Evolutionary conservation across 345 rosid species (phyloP), one percentile per base, ranked within the genome.

Genomic region (Firmiana major): DNA sequence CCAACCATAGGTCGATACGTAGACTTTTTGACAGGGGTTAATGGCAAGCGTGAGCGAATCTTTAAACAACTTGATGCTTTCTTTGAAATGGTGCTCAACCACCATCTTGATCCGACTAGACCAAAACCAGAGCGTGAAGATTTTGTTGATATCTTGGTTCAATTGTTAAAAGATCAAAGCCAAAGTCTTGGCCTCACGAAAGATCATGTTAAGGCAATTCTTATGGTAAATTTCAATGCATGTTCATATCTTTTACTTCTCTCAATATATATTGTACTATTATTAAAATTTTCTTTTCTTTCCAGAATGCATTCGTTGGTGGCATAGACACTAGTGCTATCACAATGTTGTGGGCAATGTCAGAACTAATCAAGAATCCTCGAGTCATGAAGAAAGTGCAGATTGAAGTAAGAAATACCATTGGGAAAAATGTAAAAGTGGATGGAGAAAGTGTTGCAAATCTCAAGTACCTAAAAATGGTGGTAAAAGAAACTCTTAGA

Each of bases 181-280:
- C 28, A 43, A 68, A 68, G 54, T 10, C 48, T 45, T 11, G 11
- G 31, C 26, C 12, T 68, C 36, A 68, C 72, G 21, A 68, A n/a
- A 45, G 51, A 68, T 24, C 72, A 68, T 68, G 53, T 68, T 4
- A 68, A 68, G 31, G 72, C 72, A 43, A 45, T 68, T 40, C 55
- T 68, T 3, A 0, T 68, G 53, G 72, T 68, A 68, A 42, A 16
- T 68, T 66, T n/a, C 15, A 7, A 19, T 54, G 58, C 9, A 17
- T 6, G 17, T 17, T 53, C 57, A 53, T 38, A 3, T 64, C 8
- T 60, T 36, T 36, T 2, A 31, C 3, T 31, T 31, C 34, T 31
- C 34, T 31, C 34, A 31, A 31, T 31, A 31, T 31, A 31, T n/a
- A 31, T 31, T 31, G 3, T 31, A 31, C 34, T 31, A 31, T 40